A percentile compares a stretch with the other conserved stretches of the same genome.
phyloP scores from a whole-genome alignment of 495 filamentous ascomycete genomes.

The Cercophora newfieldiana region DNA sequence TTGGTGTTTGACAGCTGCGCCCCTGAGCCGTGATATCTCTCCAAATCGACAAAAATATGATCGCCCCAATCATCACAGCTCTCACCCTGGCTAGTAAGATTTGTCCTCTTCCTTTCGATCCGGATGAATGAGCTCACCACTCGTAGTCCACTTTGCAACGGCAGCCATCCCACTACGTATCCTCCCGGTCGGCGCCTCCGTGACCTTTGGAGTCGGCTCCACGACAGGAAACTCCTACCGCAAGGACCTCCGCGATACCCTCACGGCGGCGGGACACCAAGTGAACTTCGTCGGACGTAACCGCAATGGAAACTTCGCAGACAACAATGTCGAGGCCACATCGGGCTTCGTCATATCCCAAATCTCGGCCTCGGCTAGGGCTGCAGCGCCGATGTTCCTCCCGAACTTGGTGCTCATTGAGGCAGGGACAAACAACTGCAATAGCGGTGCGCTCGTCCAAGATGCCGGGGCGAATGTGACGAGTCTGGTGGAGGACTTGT shows the following conservation, averaged over 20 bases:
- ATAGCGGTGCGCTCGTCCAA: constrained; percentile 26
- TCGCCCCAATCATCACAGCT: not conserved
- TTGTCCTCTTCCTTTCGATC: not conserved
- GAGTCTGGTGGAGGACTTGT: constrained; percentile 41
- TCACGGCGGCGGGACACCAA: constrained; percentile 35
- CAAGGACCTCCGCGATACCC: constrained; percentile 40
- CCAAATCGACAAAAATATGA: not conserved
- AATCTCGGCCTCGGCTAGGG: constrained; percentile 34
- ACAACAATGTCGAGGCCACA: constrained; percentile 42
- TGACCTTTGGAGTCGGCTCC: constrained; percentile 55
- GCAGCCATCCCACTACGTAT: constrained; percentile 39
- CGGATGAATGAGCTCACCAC: not conserved
- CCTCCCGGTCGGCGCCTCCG: constrained; percentile 59
- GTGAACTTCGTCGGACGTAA: constrained; percentile 43
- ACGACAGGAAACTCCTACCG: constrained; percentile 57
- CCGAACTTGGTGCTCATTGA: constrained; percentile 44
- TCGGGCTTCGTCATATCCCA: constrained; percentile 39
- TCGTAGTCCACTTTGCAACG: not conserved
- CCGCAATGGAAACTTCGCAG: constrained; percentile 38
- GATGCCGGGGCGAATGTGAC: constrained; percentile 36
- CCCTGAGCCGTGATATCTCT: too few relatives aligned
- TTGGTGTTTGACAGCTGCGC: too few relatives aligned
- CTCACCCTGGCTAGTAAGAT: not conserved
- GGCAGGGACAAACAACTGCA: constrained; percentile 45
- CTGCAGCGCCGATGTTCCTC: constrained; percentile 31